A percentile compares a stretch with the other conserved stretches of the same genome.
Evolutionary conservation across 805 yeast genomes (phyloP).

Genomic region (Starmerella sirachaensis): DNA sequence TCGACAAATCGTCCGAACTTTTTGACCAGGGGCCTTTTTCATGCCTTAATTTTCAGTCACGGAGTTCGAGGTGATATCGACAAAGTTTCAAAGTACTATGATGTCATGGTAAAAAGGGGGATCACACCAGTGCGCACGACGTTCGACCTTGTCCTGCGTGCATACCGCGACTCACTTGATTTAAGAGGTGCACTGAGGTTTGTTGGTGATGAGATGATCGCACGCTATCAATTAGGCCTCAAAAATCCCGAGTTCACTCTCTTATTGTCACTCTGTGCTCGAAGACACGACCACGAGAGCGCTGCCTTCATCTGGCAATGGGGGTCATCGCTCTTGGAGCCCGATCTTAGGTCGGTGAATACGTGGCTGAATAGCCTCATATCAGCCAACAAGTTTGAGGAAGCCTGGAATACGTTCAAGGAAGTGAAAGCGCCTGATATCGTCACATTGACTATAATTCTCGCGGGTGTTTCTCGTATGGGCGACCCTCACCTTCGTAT

Average conservation of each 20-base stretch:
- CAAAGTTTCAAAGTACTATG: constrained; percentile 31
- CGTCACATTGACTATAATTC: constrained; percentile 22
- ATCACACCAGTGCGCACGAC: constrained; percentile 26
- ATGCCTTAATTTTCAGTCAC: constrained; percentile 37
- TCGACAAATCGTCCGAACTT: too few relatives aligned
- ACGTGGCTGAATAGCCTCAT: constrained; percentile 28
- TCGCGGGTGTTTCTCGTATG: constrained; percentile 20
- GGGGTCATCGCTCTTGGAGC: constrained; percentile 20
- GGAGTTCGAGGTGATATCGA: constrained; percentile 30
- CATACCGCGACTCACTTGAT: constrained; percentile 32
- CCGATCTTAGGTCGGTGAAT: constrained; percentile 26
- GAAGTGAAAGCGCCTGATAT: constrained; percentile 21
- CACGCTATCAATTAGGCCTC: constrained; percentile 17
- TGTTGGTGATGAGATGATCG: constrained; percentile 20
- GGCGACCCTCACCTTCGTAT: neutral
- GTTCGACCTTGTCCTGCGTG: constrained; percentile 29
- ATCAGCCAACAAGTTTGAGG: constrained; percentile 25
- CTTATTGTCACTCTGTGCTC: constrained; percentile 25
- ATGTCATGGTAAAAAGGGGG: constrained; percentile 28
- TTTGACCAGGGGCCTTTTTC: constrained; percentile 31
- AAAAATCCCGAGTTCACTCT: constrained; percentile 21
- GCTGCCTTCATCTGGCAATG: constrained; percentile 24
- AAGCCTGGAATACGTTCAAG: constrained; percentile 27
- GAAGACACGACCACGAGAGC: constrained; percentile 22
- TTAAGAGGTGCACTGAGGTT: constrained; percentile 27